These are phyloP conservation scores for Arxiozyma slooffiae DNA, from an alignment of 1,139 yeast genomes.

Conservation along the genomic window DNA sequence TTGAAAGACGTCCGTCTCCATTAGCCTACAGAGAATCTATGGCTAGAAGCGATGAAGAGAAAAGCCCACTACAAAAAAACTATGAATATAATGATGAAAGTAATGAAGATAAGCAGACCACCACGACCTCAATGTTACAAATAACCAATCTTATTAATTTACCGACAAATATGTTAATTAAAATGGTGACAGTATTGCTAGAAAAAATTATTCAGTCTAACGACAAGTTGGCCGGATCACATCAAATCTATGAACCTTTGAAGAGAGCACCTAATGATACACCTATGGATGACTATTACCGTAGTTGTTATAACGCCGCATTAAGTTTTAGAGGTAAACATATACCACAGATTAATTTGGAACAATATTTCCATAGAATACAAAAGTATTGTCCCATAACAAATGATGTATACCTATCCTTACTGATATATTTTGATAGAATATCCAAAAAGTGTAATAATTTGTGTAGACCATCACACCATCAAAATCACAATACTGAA, in stretches of 20 bases:
- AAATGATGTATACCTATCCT: constrained; percentile 83
- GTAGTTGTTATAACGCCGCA: constrained; percentile 32
- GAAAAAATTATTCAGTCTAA: constrained; percentile 89
- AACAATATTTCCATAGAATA: constrained; percentile 81
- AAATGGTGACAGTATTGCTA: constrained; percentile 76
- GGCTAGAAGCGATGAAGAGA: constrained; percentile 2
- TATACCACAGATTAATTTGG: constrained; percentile 85
- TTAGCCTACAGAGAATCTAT: not conserved
- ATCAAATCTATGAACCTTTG: constrained; percentile 1
- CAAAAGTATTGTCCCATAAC: constrained; percentile 96
- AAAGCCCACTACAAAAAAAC: not conserved
- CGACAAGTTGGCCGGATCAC: constrained; percentile 47
- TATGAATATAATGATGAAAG: not conserved
- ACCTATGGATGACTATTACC: constrained; percentile 3
- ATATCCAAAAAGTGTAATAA: constrained; percentile 81
- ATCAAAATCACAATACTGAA: not conserved
- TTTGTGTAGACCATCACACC: constrained; percentile 4
- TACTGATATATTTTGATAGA: constrained; percentile 87
- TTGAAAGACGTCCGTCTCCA: constrained; percentile 2
- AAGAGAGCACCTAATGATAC: not conserved
- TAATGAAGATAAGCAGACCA: not conserved
- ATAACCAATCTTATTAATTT: constrained; percentile 72
- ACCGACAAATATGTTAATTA: constrained; percentile 68
- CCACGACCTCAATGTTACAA: constrained; percentile 17
- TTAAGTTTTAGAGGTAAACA: constrained; percentile 92